Conservation (phyloP, 23 red algal genomes). For the Gracilaria gracilis region DNA sequence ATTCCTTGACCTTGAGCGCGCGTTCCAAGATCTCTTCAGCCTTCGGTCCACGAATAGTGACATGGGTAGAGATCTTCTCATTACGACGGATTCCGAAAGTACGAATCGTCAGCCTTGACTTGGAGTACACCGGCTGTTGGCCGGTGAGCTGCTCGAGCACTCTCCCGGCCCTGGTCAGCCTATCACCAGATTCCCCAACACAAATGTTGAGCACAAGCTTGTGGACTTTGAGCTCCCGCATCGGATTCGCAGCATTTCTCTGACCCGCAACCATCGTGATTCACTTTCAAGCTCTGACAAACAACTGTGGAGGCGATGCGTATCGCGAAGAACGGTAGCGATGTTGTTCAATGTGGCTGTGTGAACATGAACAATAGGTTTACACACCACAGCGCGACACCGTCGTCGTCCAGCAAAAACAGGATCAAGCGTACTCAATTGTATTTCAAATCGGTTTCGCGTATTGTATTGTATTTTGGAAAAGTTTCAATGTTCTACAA, state of each 20-base stretch:
- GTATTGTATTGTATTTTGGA: too few species aligned
- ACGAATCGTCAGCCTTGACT: conserved; percentile 92
- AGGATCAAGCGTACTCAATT: neutral
- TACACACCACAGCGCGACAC: neutral
- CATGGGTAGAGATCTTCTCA: conserved; percentile 93
- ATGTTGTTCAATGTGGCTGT: too few species aligned
- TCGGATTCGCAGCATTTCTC: conserved; percentile 87
- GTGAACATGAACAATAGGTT: too few species aligned
- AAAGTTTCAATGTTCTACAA: neutral
- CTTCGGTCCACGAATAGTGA: conserved; percentile 97
- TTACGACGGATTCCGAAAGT: conserved; percentile 96
- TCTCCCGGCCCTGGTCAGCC: conserved; percentile 83
- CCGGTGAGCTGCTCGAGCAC: conserved; percentile 98
- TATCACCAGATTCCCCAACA: conserved; percentile 94
- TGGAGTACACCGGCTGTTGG: conserved; percentile 84
- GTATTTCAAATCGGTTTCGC: neutral
- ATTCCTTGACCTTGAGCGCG: conserved; percentile 95
- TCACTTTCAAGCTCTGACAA: neutral
- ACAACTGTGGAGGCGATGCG: neutral
- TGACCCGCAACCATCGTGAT: conserved; percentile 66
- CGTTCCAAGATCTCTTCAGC: conserved; percentile 96
- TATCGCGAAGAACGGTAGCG: neutral
- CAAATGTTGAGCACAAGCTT: conserved; percentile 99
- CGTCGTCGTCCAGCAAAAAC: neutral
- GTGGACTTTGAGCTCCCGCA: conserved; percentile 94